phyloP scores from a whole-genome alignment of 805 yeast genomes.

The Kazachstania martiniae region DNA sequence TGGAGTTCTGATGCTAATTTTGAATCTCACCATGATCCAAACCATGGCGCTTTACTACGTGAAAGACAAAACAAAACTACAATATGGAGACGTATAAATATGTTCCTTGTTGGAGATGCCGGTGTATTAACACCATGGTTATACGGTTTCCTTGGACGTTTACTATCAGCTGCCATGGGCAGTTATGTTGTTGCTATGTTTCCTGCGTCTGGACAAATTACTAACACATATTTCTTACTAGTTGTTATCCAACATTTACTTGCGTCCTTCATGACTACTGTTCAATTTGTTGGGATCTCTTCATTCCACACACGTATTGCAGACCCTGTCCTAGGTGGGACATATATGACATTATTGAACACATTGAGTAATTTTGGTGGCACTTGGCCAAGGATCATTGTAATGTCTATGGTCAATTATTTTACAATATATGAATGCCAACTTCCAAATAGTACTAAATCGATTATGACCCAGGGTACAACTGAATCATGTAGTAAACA shows the following conservation, averaged over 20 bases:
- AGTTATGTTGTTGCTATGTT: constrained; percentile 61
- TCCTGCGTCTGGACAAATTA: constrained; percentile 46
- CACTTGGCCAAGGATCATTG: constrained; percentile 89
- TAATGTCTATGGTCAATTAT: constrained; percentile 68
- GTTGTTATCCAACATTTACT: constrained; percentile 75
- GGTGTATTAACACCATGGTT: constrained; percentile 84
- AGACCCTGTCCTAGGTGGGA: constrained; percentile 93
- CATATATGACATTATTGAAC: constrained; percentile 93
- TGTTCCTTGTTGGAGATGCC: constrained; percentile 23
- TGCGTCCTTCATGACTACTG: constrained; percentile 86
- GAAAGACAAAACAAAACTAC: constrained; percentile 2
- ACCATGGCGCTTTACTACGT: constrained; percentile 4
- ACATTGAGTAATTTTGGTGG: constrained; percentile 92
- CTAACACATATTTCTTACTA: constrained; percentile 44
- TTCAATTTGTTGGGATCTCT: constrained; percentile 87
- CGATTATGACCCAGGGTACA: not conserved
- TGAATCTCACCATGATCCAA: constrained; percentile 1
- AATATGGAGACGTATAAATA: constrained; percentile 14
- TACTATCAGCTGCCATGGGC: constrained; percentile 65
- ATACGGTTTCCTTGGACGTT: constrained; percentile 72
- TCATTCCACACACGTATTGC: constrained; percentile 95
- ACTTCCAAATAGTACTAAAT: not conserved
- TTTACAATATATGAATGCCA: constrained; percentile 59
- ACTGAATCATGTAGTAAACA: constrained; percentile 10
- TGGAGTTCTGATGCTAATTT: constrained; percentile 65